Conservation (phyloP, 2,329 filamentous ascomycete genomes). For the Ophiostoma pallidulum region DNA sequence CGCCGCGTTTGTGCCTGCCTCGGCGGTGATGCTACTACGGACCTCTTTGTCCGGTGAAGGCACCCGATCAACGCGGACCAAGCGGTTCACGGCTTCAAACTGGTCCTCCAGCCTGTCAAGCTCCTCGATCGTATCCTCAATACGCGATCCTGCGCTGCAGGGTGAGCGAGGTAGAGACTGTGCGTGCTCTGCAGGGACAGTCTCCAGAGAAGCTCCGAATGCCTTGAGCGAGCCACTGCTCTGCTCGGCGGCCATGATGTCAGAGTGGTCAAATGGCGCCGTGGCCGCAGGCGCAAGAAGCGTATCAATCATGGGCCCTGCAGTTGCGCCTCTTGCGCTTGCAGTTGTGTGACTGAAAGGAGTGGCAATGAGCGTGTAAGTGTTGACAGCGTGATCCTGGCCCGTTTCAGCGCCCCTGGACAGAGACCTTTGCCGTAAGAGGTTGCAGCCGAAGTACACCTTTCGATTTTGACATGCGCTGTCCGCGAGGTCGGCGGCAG, state of each 20-base stretch:
- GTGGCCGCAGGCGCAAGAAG: slow-evolving; percentile 3
- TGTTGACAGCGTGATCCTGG: slow-evolving; percentile 25
- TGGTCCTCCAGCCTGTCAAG: slow-evolving; percentile 53
- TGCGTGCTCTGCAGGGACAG: background rate
- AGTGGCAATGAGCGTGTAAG: slow-evolving; percentile 40
- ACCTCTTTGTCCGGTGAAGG: slow-evolving; percentile 25
- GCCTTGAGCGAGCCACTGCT: slow-evolving; percentile 6
- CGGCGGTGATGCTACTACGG: background rate
- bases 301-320: slow-evolving; percentile 12
- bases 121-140: slow-evolving; percentile 56
- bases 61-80: slow-evolving; percentile 27
- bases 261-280: background rate
- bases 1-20: background rate
- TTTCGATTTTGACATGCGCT: slow-evolving; percentile 17
- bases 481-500: slow-evolving; percentile 5
- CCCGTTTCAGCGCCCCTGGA: slow-evolving; percentile 18
- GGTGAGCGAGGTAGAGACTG: slow-evolving; percentile 13
- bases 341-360: slow-evolving; percentile 22
- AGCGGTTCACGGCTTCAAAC: slow-evolving; percentile 43
- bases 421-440: slow-evolving; percentile 32
- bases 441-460: slow-evolving; percentile 43
- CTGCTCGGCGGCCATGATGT: background rate
- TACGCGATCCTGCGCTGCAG: slow-evolving; percentile 28
- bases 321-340: background rate
- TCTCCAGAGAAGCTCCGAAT: background rate